phyloP scores from a whole-genome alignment of 208 protist genomes.

The Trypanosomatidae sp. region DNA sequence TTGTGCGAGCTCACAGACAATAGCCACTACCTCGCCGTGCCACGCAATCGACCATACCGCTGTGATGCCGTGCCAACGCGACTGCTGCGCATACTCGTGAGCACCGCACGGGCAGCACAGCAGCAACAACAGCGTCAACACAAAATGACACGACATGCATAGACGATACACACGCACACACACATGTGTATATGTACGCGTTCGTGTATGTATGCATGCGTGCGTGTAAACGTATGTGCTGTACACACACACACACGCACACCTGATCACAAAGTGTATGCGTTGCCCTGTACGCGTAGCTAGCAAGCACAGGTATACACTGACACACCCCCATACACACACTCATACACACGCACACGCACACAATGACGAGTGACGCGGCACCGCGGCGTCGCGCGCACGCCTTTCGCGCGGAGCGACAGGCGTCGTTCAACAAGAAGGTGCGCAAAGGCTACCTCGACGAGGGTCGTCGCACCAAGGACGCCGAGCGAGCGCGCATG shows the following conservation, averaged over 20 bases:
- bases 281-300: too few relatives aligned
- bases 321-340: too few relatives aligned
- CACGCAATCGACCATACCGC: slow-evolving; percentile 9
- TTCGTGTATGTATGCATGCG: too few relatives aligned
- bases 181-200: too few relatives aligned
- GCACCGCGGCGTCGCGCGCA: slow-evolving; percentile 27
- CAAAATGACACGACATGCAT: neutral
- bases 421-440: slow-evolving; percentile 53
- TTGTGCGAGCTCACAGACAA: slow-evolving; percentile 4
- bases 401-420: slow-evolving; percentile 56
- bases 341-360: too few relatives aligned
- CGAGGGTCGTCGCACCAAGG: slow-evolving; percentile 52
- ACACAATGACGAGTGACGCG: neutral
- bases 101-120: slow-evolving; percentile 1
- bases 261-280: too few relatives aligned
- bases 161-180: too few relatives aligned
- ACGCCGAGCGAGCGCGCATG: slow-evolving; percentile 70
- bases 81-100: slow-evolving; percentile 11
- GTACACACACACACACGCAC: too few relatives aligned
- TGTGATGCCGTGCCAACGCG: slow-evolving; percentile 4
- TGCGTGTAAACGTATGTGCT: too few relatives aligned
- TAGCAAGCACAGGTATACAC: too few relatives aligned
- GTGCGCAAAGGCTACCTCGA: slow-evolving; percentile 42
- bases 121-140: neutral
- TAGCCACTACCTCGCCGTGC: slow-evolving; percentile 11